A percentile compares a stretch with the other conserved stretches of the same genome.
Evolutionary conservation across 192 early-diverging fungal species (phyloP).

Genomic region (Coemansia sp.): DNA sequence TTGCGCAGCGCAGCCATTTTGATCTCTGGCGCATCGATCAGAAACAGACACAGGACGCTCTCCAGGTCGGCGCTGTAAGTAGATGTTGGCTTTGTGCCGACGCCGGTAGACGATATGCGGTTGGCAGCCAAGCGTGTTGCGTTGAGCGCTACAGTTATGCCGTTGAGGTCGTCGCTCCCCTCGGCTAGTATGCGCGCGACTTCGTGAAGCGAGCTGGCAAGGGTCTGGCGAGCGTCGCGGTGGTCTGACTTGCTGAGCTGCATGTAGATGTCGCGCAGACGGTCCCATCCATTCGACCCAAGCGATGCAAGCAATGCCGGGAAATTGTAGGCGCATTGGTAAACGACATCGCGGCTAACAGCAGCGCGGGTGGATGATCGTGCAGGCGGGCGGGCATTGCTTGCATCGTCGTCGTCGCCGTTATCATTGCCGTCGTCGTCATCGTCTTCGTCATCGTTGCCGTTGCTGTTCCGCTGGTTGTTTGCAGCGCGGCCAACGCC

Average conservation of each 20-base stretch:
- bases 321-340: conserved; percentile 56
- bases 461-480: conserved; percentile 10
- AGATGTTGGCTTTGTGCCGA: conserved; percentile 1
- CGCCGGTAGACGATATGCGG: conserved; percentile 15
- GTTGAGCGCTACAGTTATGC: background rate
- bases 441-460: conserved; percentile 20
- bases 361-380: conserved; percentile 9
- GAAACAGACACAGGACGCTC: conserved; percentile 48
- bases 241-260: conserved; percentile 56
- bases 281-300: conserved; percentile 44
- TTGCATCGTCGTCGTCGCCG: background rate
- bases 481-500: conserved; percentile 23
- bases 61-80: conserved; percentile 45
- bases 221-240: conserved; percentile 48
- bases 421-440: background rate
- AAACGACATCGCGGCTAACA: conserved; percentile 41
- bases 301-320: conserved; percentile 46
- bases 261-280: conserved; percentile 52
- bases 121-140: conserved; percentile 17
- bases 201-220: conserved; percentile 57
- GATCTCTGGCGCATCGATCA: conserved; percentile 60
- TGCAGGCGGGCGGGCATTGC: background rate
- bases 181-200: conserved; percentile 48
- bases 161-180: background rate
- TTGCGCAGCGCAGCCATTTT: conserved; percentile 71